Conservation (phyloP, 2,329 filamentous ascomycete species). For the Grosmannia clavigera region DNA sequence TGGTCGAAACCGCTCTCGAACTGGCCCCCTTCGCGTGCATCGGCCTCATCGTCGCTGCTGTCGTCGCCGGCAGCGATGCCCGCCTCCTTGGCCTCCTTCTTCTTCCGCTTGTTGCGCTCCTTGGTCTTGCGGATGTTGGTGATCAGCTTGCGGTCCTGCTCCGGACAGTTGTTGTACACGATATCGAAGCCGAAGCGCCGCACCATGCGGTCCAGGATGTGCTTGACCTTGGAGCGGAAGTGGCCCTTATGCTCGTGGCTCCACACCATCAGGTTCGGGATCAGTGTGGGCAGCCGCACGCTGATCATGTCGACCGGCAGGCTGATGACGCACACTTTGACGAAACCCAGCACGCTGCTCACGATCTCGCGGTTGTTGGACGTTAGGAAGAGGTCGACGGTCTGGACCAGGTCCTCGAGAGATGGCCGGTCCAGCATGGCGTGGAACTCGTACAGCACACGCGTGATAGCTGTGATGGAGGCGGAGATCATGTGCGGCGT, state of each 20-base stretch:
- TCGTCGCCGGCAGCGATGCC: constrained; percentile 27
- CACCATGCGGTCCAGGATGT: constrained; percentile 90
- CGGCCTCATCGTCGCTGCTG: constrained; percentile 44
- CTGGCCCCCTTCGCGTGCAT: constrained; percentile 40
- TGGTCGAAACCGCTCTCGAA: constrained; percentile 94
- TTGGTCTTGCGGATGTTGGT: constrained; percentile 91
- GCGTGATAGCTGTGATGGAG: constrained; percentile 85
- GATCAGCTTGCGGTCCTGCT: constrained; percentile 79
- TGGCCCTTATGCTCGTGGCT: constrained; percentile 96
- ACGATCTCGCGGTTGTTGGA: constrained; percentile 97
- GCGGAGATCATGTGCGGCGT: constrained; percentile 97
- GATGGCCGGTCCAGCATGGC: constrained; percentile 54
- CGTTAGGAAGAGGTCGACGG: constrained; percentile 90
- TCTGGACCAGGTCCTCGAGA: constrained; percentile 75
- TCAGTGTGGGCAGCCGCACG: constrained; percentile 60
- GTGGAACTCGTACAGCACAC: constrained; percentile 89
- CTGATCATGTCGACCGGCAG: constrained; percentile 69
- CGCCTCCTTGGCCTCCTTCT: constrained; percentile 51
- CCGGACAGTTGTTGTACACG: constrained; percentile 70
- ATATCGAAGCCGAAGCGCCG: constrained; percentile 75
- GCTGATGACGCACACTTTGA: constrained; percentile 88
- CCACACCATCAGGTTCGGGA: constrained; percentile 91
- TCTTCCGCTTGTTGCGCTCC: constrained; percentile 83
- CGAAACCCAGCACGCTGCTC: constrained; percentile 84
- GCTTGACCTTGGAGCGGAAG: constrained; percentile 94